Conservation (phyloP, 106 monocot genomes). For the Acorus gramineus region DNA sequence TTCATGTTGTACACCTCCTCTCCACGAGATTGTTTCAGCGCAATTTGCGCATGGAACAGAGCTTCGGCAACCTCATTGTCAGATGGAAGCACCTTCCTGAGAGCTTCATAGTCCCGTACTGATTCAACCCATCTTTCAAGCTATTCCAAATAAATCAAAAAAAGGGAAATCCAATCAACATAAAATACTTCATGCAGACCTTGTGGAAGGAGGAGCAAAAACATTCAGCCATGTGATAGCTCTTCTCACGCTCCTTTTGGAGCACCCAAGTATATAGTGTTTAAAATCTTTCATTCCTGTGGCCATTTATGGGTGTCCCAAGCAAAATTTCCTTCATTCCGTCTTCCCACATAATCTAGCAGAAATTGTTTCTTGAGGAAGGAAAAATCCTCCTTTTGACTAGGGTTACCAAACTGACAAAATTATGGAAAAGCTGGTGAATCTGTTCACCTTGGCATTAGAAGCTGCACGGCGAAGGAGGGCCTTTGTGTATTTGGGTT, state of each 20-base stretch:
- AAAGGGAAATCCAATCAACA: neutral
- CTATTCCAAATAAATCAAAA: conserved; percentile 19
- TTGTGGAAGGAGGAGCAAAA: too few species aligned
- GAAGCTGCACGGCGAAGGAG: conserved; percentile 74
- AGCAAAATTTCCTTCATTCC: too few species aligned
- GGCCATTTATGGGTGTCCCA: too few species aligned
- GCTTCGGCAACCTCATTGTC: conserved; percentile 71
- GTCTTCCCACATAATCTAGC: too few species aligned
- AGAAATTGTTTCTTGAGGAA: neutral
- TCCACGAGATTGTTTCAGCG: conserved; percentile 55
- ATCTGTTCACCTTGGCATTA: conserved; percentile 54
- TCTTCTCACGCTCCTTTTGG: too few species aligned
- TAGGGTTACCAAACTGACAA: neutral
- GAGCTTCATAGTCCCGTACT: conserved; percentile 71
- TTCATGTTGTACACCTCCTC: conserved; percentile 75
- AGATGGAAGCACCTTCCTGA: conserved; percentile 62
- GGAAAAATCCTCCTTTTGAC: neutral
- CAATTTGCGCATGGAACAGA: conserved; percentile 65
- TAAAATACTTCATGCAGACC: neutral
- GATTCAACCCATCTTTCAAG: conserved; percentile 82
- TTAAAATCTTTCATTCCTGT: too few species aligned
- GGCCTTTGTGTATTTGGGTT: conserved; percentile 70
- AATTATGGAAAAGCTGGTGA: neutral
- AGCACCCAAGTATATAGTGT: too few species aligned
- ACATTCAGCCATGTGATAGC: too few species aligned